A percentile compares a stretch with the other conserved stretches of the same genome.
phyloP scores from a whole-genome alignment of 495 filamentous ascomycete genomes.

The Talaromyces thailandensis region DNA sequence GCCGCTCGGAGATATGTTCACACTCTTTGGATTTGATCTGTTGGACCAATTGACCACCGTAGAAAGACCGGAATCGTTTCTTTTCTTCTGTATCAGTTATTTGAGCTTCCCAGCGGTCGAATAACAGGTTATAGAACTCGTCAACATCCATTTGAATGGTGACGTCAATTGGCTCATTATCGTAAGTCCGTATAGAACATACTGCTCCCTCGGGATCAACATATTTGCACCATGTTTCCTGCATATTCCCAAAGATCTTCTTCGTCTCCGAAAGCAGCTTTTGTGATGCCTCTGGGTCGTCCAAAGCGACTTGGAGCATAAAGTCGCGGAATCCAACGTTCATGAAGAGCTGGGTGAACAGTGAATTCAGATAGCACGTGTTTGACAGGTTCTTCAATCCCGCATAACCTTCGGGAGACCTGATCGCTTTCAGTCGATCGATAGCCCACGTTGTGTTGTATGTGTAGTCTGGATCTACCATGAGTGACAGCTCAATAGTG shows the following conservation, averaged over 20 bases:
- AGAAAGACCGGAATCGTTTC: constrained; percentile 72
- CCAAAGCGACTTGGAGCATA: constrained; percentile 56
- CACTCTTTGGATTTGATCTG: constrained; percentile 96
- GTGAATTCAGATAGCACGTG: constrained; percentile 95
- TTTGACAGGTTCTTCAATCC: constrained; percentile 87
- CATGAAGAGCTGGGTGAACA: constrained; percentile 96
- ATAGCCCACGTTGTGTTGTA: constrained; percentile 50
- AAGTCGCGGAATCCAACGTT: constrained; percentile 82
- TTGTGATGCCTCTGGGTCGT: constrained; percentile 49
- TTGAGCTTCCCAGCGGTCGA: constrained; percentile 85
- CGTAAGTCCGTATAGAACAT: constrained; percentile 68
- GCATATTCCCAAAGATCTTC: constrained; percentile 76
- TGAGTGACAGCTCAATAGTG: background rate
- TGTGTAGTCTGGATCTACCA: constrained; percentile 30
- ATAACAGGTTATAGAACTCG: constrained; percentile 90
- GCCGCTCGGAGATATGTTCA: constrained; percentile 78
- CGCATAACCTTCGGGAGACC: constrained; percentile 68
- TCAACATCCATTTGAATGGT: constrained; percentile 95
- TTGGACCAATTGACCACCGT: constrained; percentile 84
- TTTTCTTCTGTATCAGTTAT: constrained; percentile 59
- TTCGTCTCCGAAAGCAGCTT: constrained; percentile 68
- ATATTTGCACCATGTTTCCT: constrained; percentile 62
- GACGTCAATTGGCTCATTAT: constrained; percentile 77
- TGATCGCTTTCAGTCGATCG: constrained; percentile 58
- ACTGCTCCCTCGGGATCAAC: constrained; percentile 69